Conservation (phyloP, 2,329 filamentous ascomycete species). For the Paracamarosporium sp. region DNA sequence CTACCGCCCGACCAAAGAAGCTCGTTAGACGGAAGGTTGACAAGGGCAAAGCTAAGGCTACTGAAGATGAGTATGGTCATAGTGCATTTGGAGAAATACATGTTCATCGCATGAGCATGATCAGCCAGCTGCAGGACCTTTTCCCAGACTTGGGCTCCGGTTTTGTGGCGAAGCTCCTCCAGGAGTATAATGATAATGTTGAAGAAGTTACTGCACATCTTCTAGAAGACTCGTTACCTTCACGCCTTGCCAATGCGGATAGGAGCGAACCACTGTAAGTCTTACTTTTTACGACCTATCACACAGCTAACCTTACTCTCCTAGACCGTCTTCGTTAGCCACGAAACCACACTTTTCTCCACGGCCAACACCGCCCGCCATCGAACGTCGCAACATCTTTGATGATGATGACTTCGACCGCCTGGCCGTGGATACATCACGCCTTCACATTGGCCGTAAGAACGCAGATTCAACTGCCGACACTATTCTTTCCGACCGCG, state of each 20-base stretch:
- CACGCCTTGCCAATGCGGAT: constrained; percentile 70
- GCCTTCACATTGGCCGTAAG: constrained; percentile 80
- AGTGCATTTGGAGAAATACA: constrained; percentile 63
- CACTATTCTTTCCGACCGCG: constrained; percentile 70
- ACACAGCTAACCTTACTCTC: constrained; percentile 18
- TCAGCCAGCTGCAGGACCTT: constrained; percentile 90
- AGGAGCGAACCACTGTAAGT: constrained; percentile 67
- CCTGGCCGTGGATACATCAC: constrained; percentile 69
- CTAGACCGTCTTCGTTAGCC: constrained; percentile 22
- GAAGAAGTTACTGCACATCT: constrained; percentile 84
- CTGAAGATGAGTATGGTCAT: constrained; percentile 43
- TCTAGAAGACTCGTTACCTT: constrained; percentile 76
- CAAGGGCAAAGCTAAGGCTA: constrained; percentile 68
- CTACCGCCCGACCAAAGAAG: constrained; percentile 59
- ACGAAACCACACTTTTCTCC: constrained; percentile 59
- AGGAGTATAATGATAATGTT: constrained; percentile 77
- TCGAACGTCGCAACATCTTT: constrained; percentile 72
- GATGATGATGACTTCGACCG: constrained; percentile 77
- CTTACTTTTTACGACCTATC: constrained; percentile 3
- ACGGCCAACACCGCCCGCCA: constrained; percentile 60
- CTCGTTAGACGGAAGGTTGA: constrained; percentile 64
- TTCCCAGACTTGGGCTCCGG: constrained; percentile 86
- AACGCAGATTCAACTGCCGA: constrained; percentile 72
- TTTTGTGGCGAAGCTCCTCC: constrained; percentile 80
- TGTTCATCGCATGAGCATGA: constrained; percentile 80